These are phyloP conservation scores for Nicotiana knightiana DNA, from an alignment of 257 asterid species.

Conservation along the genomic window DNA sequence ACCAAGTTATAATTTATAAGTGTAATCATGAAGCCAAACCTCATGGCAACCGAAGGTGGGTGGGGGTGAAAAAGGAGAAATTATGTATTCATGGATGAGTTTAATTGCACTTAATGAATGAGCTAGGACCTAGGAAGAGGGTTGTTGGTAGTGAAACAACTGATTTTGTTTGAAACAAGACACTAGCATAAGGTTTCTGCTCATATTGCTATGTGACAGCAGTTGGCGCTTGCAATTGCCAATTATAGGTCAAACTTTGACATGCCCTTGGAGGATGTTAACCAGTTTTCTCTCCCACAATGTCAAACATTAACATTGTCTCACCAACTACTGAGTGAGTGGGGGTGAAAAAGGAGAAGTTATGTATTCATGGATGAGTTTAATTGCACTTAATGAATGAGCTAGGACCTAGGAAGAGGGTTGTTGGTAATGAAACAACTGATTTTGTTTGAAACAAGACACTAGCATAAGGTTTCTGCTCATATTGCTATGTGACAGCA, in stretches of 20 bases:
- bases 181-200: neutral
- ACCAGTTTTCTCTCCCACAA: neutral
- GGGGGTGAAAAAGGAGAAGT: neutral
- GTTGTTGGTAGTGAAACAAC: neutral
- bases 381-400: neutral
- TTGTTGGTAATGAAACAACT: neutral
- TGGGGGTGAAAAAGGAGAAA: neutral
- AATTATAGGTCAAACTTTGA: neutral
- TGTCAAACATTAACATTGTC: neutral
- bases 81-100: neutral
- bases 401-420: neutral
- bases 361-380: neutral
- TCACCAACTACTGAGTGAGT: neutral
- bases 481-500: neutral
- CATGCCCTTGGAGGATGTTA: neutral
- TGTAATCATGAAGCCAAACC: neutral
- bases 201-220: neutral
- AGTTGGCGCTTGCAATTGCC: neutral
- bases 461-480: neutral
- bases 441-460: neutral
- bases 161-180: neutral
- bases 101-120: neutral
- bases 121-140: neutral
- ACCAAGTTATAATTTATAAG: neutral
- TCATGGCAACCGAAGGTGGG: neutral